phyloP scores from a whole-genome alignment of 352 stramenopile species.

The Pythium aquatile region DNA sequence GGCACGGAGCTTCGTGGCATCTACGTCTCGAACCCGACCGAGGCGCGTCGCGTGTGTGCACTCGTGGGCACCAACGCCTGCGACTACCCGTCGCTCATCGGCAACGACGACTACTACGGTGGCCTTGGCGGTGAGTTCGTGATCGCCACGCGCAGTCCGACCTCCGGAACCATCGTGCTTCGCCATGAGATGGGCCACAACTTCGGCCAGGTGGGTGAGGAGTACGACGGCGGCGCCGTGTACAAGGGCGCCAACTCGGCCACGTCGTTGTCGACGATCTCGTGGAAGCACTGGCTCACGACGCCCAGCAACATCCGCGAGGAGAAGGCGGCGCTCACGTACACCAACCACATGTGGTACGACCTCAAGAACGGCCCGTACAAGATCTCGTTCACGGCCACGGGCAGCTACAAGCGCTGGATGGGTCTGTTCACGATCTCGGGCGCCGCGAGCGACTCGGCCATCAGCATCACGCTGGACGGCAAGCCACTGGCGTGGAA shows the following conservation, averaged over 20 bases:
- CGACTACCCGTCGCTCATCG: slow-evolving; percentile 32
- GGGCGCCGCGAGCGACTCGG: slow-evolving; percentile 20
- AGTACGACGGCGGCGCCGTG: slow-evolving; percentile 39
- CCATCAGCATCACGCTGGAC: slow-evolving; percentile 31
- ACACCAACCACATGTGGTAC: slow-evolving; percentile 38
- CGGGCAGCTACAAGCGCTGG: slow-evolving; percentile 33
- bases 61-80: slow-evolving; percentile 10
- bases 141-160: slow-evolving; percentile 33
- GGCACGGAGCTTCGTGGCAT: slow-evolving; percentile 21
- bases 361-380: slow-evolving; percentile 33
- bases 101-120: slow-evolving; percentile 33
- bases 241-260: slow-evolving; percentile 40
- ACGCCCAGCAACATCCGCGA: slow-evolving; percentile 24
- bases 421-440: slow-evolving; percentile 29
- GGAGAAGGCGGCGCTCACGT: slow-evolving; percentile 30
- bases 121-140: slow-evolving; percentile 38
- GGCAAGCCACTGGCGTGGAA: slow-evolving; percentile 27
- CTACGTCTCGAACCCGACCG: slow-evolving; percentile 15
- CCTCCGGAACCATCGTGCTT: slow-evolving; percentile 33
- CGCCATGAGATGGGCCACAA: slow-evolving; percentile 43
- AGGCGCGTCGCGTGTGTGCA: slow-evolving; percentile 16
- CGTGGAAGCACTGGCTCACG: slow-evolving; percentile 40
- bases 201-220: slow-evolving; percentile 40
- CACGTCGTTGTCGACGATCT: slow-evolving; percentile 2
- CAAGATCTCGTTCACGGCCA: slow-evolving; percentile 34